These are phyloP conservation scores for Cladorrhinum sp. DNA, from an alignment of 2,329 filamentous ascomycete species.

Conservation along the genomic window DNA sequence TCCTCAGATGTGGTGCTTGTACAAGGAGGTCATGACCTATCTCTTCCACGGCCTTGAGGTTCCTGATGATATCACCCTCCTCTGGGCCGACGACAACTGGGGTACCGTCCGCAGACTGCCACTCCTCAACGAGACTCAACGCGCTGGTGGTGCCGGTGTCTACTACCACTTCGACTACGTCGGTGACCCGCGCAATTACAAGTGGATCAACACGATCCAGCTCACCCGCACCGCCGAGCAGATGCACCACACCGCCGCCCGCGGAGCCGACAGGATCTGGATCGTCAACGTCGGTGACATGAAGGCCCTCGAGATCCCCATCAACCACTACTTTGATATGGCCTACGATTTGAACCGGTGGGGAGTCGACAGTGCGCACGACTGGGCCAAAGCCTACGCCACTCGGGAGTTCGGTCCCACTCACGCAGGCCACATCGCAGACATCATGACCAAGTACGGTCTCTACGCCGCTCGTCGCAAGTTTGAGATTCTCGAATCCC, in stretches of 20 bases:
- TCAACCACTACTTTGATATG: constrained; percentile 65
- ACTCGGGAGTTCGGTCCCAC: constrained; percentile 53
- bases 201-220: constrained; percentile 64
- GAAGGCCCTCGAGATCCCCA: constrained; percentile 62
- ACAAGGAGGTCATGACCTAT: constrained; percentile 72
- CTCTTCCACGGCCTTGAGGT: constrained; percentile 60
- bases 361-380: constrained; percentile 52
- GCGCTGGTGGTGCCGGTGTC: constrained; percentile 61
- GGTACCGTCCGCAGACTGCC: constrained; percentile 64
- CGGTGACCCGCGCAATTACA: constrained; percentile 47
- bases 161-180: constrained; percentile 61
- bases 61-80: constrained; percentile 64
- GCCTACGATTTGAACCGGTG: constrained; percentile 61
- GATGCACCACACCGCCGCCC: constrained; percentile 58
- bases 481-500: constrained; percentile 59
- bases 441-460: constrained; percentile 54
- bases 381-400: constrained; percentile 54
- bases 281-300: constrained; percentile 66
- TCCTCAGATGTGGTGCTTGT: constrained; percentile 70
- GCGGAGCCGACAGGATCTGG: constrained; percentile 60
- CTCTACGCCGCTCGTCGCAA: constrained; percentile 56
- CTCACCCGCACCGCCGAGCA: constrained; percentile 60
- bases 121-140: constrained; percentile 54
- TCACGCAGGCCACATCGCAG: constrained; percentile 46
- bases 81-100: constrained; percentile 70